A percentile compares a stretch with the other conserved stretches of the same genome.
These are phyloP conservation scores for Hebeloma cylindrosporum DNA, from an alignment of 768 basidiomycete species.

Conservation along the genomic window DNA sequence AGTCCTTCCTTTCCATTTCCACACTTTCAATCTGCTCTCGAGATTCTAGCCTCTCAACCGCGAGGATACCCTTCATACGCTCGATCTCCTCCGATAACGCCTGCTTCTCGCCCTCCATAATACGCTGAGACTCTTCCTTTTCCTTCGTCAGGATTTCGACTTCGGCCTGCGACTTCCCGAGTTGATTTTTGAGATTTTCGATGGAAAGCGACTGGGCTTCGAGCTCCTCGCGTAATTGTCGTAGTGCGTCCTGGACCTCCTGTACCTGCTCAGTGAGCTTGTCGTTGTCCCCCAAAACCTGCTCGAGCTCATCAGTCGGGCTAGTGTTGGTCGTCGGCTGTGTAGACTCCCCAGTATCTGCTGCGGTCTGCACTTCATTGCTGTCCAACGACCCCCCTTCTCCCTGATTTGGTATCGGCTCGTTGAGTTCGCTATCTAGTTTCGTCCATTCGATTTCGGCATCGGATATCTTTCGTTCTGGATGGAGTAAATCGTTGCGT, in stretches of 20 bases:
- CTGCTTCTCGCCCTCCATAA: constrained; percentile 11
- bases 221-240: constrained; percentile 10
- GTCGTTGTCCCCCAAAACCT: neutral
- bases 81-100: constrained; percentile 13
- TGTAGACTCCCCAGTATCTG: no score
- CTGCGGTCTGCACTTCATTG: neutral
- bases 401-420: neutral
- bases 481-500: constrained; percentile 2
- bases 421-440: constrained; percentile 6
- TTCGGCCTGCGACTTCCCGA: constrained; percentile 3
- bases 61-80: constrained; percentile 17
- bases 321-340: no score
- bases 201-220: constrained; percentile 8
- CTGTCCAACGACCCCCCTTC: neutral
- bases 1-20: constrained; percentile 12
- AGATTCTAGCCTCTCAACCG: constrained; percentile 14
- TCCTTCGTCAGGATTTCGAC: constrained; percentile 15
- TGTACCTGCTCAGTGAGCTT: neutral
- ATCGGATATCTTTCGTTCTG: constrained; percentile 8
- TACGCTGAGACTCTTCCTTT: constrained; percentile 5
- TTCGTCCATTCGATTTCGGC: constrained; percentile 18
- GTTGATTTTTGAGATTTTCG: constrained; percentile 7
- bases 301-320: no score
- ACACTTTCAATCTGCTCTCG: constrained; percentile 20
- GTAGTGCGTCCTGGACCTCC: constrained; percentile 10